Evolutionary conservation across 345 rosid genomes (phyloP).

Genomic region (Anacardium occidentale): DNA sequence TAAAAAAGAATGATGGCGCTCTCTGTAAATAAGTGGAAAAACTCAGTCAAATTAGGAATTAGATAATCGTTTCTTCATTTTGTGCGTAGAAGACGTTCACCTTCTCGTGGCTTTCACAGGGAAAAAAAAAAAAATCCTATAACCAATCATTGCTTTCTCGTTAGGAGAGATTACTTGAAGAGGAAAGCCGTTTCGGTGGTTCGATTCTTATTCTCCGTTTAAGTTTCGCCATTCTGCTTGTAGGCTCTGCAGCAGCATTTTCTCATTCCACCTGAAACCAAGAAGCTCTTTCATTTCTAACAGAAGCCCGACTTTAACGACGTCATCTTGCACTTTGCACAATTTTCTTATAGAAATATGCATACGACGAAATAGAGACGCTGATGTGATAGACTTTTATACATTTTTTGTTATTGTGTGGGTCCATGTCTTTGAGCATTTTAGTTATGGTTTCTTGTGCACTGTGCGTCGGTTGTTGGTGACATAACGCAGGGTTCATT

Average conservation of each 20-base stretch:
- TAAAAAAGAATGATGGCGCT: no score
- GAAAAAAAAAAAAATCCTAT: not conserved
- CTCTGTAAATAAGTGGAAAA: not conserved
- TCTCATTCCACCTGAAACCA: not conserved
- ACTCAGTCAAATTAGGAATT: constrained; percentile 32
- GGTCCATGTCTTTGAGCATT: constrained; percentile 3
- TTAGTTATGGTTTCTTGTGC: constrained; percentile 15
- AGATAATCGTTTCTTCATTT: not conserved
- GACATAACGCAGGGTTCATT: constrained; percentile 29
- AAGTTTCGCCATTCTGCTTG: constrained; percentile 18
- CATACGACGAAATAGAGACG: not conserved
- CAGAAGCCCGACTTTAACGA: not conserved
- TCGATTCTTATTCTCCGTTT: not conserved
- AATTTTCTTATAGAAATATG: not conserved
- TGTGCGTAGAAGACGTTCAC: constrained; percentile 33
- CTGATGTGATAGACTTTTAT: not conserved
- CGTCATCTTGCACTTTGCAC: not conserved
- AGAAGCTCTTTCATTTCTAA: not conserved
- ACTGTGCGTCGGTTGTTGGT: not conserved
- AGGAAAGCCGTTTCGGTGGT: not conserved
- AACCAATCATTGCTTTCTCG: not conserved
- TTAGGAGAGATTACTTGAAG: not conserved
- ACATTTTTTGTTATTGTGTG: not conserved
- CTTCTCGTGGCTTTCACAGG: constrained; percentile 24
- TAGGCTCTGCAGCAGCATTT: constrained; percentile 2